These are phyloP conservation scores for Triticum timopheevii DNA, from an alignment of 176 grass and related monocot genomes.

Conservation along the genomic window DNA sequence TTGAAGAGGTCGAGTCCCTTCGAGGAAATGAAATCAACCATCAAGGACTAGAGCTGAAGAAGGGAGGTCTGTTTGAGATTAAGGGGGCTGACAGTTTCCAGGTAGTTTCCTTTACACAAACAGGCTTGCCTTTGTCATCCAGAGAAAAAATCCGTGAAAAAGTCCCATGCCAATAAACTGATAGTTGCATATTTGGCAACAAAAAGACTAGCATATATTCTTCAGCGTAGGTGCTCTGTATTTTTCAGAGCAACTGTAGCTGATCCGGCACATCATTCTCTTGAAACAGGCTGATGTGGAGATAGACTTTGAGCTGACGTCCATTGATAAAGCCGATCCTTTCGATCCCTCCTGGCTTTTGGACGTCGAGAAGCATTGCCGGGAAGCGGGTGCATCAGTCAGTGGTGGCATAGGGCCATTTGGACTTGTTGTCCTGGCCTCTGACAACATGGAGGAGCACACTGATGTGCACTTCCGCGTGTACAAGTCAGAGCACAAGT, in stretches of 20 bases:
- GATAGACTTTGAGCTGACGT: slow-evolving; percentile 58
- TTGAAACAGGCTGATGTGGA: slow-evolving; percentile 78
- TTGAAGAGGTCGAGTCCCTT: slow-evolving; percentile 74
- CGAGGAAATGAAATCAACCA: slow-evolving; percentile 53
- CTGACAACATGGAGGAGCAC: slow-evolving; percentile 61
- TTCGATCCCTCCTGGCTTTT: slow-evolving; percentile 73
- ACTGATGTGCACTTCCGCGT: slow-evolving; percentile 72
- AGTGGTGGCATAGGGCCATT: slow-evolving; percentile 63
- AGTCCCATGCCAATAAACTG: background rate
- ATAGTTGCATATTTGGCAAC: background rate
- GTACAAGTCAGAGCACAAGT: slow-evolving; percentile 53
- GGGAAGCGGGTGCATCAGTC: slow-evolving; percentile 43
- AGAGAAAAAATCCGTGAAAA: background rate
- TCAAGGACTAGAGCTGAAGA: slow-evolving; percentile 51
- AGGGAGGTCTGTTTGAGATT: slow-evolving; percentile 55
- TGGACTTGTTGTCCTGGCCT: slow-evolving; percentile 74
- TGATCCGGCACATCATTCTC: slow-evolving; percentile 27
- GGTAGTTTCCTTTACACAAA: slow-evolving; percentile 25
- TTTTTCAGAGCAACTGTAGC: slow-evolving; percentile 18
- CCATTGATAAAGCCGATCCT: slow-evolving; percentile 35
- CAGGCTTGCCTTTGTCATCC: background rate
- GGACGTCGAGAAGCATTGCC: slow-evolving; percentile 59
- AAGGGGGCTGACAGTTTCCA: slow-evolving; percentile 59
- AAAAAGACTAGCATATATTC: background rate
- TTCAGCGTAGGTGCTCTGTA: background rate